Evolutionary conservation across 208 protist genomes (phyloP).

Genomic region (Crithidia fasciculata): DNA sequence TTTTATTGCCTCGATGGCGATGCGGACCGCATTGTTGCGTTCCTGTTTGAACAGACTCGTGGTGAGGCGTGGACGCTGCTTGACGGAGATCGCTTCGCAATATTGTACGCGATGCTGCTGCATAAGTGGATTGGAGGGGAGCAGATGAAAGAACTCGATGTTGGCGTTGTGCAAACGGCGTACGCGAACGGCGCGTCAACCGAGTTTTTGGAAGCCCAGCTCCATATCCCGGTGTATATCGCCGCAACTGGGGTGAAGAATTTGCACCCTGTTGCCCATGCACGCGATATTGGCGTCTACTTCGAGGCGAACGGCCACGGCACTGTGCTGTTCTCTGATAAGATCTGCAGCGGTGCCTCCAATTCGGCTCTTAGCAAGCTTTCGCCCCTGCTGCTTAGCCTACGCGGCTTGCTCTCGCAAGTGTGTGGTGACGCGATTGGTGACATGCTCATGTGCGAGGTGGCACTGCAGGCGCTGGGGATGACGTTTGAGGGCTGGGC

Average conservation of each 20-base stretch:
- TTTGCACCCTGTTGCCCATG: constrained; percentile 90
- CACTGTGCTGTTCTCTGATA: constrained; percentile 85
- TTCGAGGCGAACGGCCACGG: constrained; percentile 98
- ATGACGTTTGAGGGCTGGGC: constrained; percentile 58
- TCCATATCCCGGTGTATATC: constrained; percentile 60
- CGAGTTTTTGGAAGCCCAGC: constrained; percentile 60
- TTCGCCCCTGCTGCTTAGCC: background rate
- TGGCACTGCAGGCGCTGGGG: constrained; percentile 48
- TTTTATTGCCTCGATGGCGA: constrained; percentile 95
- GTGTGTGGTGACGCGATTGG: constrained; percentile 89
- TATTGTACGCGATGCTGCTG: constrained; percentile 75
- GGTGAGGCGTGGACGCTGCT: constrained; percentile 47
- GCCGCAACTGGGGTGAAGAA: constrained; percentile 95
- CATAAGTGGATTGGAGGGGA: constrained; percentile 51
- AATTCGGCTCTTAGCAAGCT: too few relatives aligned
- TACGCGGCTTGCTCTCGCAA: constrained; percentile 67
- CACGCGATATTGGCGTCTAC: constrained; percentile 94
- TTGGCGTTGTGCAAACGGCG: constrained; percentile 94
- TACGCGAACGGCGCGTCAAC: constrained; percentile 96
- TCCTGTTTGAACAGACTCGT: constrained; percentile 29
- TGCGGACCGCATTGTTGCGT: constrained; percentile 92
- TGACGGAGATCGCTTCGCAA: constrained; percentile 85
- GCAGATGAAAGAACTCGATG: constrained; percentile 42
- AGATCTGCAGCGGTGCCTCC: background rate
- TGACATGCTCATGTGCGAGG: constrained; percentile 79